phyloP scores from a whole-genome alignment of 1,284 basidiomycete species.

The Moesziomyces aphidis region DNA sequence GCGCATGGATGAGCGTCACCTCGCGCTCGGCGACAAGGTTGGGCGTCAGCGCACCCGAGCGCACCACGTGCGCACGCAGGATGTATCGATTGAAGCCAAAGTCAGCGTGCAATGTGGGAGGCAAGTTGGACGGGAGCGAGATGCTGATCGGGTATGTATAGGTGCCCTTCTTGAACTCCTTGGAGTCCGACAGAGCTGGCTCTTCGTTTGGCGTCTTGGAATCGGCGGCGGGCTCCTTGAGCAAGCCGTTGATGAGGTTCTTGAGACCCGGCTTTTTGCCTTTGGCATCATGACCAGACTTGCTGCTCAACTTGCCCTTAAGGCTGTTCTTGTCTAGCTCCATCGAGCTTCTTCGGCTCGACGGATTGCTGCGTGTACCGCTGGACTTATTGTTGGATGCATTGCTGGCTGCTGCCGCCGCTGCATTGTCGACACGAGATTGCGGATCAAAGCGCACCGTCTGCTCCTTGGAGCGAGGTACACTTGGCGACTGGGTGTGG shows the following conservation, averaged over 20 bases:
- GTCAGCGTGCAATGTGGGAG: conserved; percentile 82
- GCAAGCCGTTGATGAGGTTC: conserved; percentile 45
- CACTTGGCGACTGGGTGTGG: conserved; percentile 15
- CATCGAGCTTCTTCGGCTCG: conserved; percentile 28
- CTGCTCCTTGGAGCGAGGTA: conserved; percentile 29
- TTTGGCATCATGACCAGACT: conserved; percentile 17
- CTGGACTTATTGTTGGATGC: conserved; percentile 2
- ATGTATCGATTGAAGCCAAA: conserved; percentile 84
- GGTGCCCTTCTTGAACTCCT: conserved; percentile 88
- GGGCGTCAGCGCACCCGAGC: conserved; percentile 82
- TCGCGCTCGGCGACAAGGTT: conserved; percentile 80
- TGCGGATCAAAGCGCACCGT: conserved; percentile 45
- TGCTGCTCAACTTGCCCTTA: conserved; percentile 22
- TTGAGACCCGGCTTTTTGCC: conserved; percentile 43
- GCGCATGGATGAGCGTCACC: conserved; percentile 81
- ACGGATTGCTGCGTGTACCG: conserved; percentile 21
- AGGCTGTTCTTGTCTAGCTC: conserved; percentile 19
- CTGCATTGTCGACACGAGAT: conserved; percentile 28
- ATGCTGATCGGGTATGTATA: conserved; percentile 96
- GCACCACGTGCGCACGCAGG: conserved; percentile 84
- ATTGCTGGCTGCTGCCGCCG: conserved; percentile 3
- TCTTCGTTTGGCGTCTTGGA: conserved; percentile 17
- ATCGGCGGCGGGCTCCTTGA: conserved; percentile 36
- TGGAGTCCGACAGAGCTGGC: conserved; percentile 74
- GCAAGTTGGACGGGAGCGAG: conserved; percentile 81